Conservation (phyloP, 2,329 filamentous ascomycete genomes). For the Emergomyces africanus region DNA sequence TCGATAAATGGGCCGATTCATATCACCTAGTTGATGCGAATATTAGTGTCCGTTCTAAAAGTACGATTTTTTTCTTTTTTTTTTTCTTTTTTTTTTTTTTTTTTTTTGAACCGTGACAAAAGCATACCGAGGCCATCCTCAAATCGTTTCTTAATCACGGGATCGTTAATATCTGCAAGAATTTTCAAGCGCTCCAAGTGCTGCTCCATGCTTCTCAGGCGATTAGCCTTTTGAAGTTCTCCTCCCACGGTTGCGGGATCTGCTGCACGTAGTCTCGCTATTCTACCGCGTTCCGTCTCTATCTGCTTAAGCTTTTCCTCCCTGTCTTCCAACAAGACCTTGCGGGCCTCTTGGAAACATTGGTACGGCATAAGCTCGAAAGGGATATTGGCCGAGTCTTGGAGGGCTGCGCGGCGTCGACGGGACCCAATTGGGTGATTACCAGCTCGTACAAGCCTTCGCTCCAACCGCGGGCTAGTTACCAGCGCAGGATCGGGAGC, state of each 20-base stretch:
- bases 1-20: conserved; percentile 94
- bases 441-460: conserved; percentile 54
- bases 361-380: conserved; percentile 95
- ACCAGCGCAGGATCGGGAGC: conserved; percentile 54
- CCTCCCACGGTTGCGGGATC: conserved; percentile 48
- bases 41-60: conserved; percentile 1
- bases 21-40: conserved; percentile 53
- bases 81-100: too few relatives aligned
- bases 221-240: conserved; percentile 50
- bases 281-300: conserved; percentile 50
- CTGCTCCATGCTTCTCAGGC: conserved; percentile 55
- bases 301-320: conserved; percentile 69
- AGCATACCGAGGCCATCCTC: conserved; percentile 74
- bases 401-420: conserved; percentile 63
- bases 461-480: conserved; percentile 50
- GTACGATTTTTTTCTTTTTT: too few relatives aligned
- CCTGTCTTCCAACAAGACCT: conserved; percentile 66
- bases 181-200: conserved; percentile 74
- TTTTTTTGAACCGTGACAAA: background rate
- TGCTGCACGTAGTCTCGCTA: conserved; percentile 52
- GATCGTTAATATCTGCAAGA: conserved; percentile 87
- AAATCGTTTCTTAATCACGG: conserved; percentile 80
- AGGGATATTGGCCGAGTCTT: conserved; percentile 53
- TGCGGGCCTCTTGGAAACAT: conserved; percentile 92
- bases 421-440: conserved; percentile 69